Conservation (phyloP, 2,329 filamentous ascomycete genomes). For the Ophiostoma piceae region DNA sequence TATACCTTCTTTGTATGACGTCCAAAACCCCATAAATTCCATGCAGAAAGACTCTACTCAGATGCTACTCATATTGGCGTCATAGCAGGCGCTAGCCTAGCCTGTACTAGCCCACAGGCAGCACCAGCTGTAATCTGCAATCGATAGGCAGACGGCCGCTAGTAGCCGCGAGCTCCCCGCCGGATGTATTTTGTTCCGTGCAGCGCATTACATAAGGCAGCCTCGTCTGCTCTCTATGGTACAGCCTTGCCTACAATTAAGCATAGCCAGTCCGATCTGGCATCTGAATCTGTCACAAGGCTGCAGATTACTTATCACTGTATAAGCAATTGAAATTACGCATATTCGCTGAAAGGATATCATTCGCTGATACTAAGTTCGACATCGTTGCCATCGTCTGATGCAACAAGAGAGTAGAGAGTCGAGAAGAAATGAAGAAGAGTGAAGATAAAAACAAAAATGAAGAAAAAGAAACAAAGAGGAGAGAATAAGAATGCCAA, state of each 20-base stretch:
- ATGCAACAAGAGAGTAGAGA: no score
- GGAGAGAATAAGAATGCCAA: no score
- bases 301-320: background rate
- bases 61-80: constrained; percentile 21
- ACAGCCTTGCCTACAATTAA: background rate
- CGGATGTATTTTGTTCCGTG: constrained; percentile 23
- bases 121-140: background rate
- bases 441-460: no score
- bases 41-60: background rate
- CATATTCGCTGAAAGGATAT: background rate
- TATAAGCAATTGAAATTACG: no score
- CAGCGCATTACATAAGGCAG: constrained; percentile 6
- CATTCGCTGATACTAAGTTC: no score
- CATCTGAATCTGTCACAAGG: background rate
- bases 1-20: no score
- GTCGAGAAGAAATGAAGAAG: no score
- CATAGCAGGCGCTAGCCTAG: constrained; percentile 5
- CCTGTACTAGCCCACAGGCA: background rate
- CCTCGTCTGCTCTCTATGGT: no score
- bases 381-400: no score
- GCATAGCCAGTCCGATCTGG: background rate
- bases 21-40: background rate
- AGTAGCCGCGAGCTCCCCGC: constrained; percentile 16
- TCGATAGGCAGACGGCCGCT: background rate
- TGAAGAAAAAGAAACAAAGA: no score